A percentile compares a stretch with the other conserved stretches of the same genome.
These are phyloP conservation scores for Magnolia officinalis DNA, from an alignment of 164 flowering plant genomes.

Conservation along the genomic window DNA sequence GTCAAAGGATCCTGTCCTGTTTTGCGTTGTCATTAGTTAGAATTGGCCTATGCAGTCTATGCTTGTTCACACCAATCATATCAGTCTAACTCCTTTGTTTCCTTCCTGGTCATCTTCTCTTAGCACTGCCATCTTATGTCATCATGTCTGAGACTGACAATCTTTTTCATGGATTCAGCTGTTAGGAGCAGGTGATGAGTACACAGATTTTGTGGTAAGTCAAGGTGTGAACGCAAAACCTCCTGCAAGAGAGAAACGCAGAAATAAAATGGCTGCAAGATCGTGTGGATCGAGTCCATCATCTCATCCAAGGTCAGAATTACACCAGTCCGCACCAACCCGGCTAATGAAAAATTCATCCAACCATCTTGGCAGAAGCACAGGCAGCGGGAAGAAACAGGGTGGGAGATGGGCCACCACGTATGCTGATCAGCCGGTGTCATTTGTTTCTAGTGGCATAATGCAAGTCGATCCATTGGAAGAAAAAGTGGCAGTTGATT, in stretches of 20 bases:
- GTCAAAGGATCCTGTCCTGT: not conserved
- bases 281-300: constrained; percentile 13
- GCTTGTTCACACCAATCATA: not conserved
- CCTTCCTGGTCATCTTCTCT: not conserved
- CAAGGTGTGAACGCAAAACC: constrained; percentile 21
- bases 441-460: constrained; percentile 76
- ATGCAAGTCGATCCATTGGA: constrained; percentile 47
- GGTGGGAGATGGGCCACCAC: constrained; percentile 20
- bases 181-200: constrained; percentile 47
- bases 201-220: constrained; percentile 48
- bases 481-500: constrained; percentile 9
- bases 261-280: constrained; percentile 24
- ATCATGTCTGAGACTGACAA: not conserved
- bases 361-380: constrained; percentile 13
- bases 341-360: constrained; percentile 25
- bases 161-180: constrained; percentile 42
- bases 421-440: constrained; percentile 64
- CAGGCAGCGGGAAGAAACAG: constrained; percentile 28
- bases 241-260: constrained; percentile 10
- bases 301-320: constrained; percentile 9
- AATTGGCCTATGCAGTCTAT: not conserved
- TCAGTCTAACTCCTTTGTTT: not conserved
- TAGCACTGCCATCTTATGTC: not conserved
- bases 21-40: not conserved
- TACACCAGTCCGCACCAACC: constrained; percentile 19